Conservation (phyloP, 164 flowering plant genomes). For the Tinospora cordifolia region DNA sequence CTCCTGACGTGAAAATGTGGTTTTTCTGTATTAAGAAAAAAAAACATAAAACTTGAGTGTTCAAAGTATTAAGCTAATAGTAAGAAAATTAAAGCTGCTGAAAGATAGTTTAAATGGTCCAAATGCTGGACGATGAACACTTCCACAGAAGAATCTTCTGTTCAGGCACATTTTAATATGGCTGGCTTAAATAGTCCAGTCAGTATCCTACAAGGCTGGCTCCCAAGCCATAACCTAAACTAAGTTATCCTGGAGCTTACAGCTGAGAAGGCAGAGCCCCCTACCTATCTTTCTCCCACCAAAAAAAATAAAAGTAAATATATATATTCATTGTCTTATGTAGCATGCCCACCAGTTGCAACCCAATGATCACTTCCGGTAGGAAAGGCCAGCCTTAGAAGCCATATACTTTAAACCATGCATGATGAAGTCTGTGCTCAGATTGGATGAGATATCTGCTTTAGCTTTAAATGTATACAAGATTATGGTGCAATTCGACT, state of each 20-base stretch:
- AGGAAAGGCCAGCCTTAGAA: not conserved
- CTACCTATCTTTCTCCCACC: not conserved
- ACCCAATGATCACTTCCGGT: not conserved
- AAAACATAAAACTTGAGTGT: not conserved
- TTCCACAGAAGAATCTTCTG: not conserved
- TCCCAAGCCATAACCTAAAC: not conserved
- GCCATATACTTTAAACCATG: not conserved
- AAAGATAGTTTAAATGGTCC: not conserved
- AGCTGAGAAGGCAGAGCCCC: not conserved
- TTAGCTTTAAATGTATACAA: not conserved
- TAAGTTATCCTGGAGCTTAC: not conserved
- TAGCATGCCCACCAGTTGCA: not conserved
- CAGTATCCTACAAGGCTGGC: not conserved
- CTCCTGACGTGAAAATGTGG: constrained; percentile 95
- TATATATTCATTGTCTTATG: not conserved
- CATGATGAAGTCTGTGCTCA: not conserved
- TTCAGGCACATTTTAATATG: not conserved
- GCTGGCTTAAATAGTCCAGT: not conserved
- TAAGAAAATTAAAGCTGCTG: not conserved
- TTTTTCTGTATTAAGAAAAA: constrained; percentile 64
- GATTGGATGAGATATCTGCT: not conserved
- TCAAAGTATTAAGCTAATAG: not conserved
- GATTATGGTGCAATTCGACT: not conserved
- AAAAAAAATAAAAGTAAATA: not conserved
- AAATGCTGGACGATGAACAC: not conserved